Base-by-base conservation (phyloP, 495 filamentous ascomycete species). In the Penicillium diatomitis region DNA sequence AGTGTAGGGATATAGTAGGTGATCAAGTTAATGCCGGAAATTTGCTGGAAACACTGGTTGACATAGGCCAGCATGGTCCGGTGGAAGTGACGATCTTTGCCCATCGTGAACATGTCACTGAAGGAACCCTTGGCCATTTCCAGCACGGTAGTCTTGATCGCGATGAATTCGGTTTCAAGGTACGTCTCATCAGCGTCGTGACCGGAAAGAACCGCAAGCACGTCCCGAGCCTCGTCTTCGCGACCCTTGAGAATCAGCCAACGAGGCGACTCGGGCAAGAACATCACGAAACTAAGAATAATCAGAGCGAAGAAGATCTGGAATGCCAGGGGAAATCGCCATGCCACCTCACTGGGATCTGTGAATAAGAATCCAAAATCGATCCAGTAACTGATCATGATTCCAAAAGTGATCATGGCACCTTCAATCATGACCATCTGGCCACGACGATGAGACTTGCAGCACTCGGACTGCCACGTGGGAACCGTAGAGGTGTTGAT, bases 391-490 rank as follows among this genome's bases (percentile, higher is more conserved):
- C 74, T 78, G 59, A 88, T 69, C 51, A 79, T 82, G 53, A 88
- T 80, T 55, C 86, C 85, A 33, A 76, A 76, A 3, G 85, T 85
- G 54, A 88, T 85, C 63, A 87, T 70, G 10, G 83, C 69, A 36
- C 80, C 84, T 62, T 88, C 84, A 44, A 90, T 82, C 85, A 88
- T 88, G 61, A 90, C 83, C 56, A 90, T 69, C 53, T 85, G 83
- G 9, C 87, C 86, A 56, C 85, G 77, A 43, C 79, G 77, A 52
- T 88, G 83, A 3, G 85, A 75, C 53, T 83, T 85, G 41, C 82
- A 83, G 44, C 82, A 87, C 61, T 91, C 60, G 2, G 85, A 85
- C 55, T 88, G 86, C 84, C 84, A 90, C 1, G 82, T 85, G 0
- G 86, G 86, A 8, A 87, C 79, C 1, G 80, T 85, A 0, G 80